Percentiles rank a stretch among this genome's conserved stretches.
Evolutionary conservation across 2,329 filamentous ascomycete species (phyloP).

Genomic region (Aspergillus phoenicis): DNA sequence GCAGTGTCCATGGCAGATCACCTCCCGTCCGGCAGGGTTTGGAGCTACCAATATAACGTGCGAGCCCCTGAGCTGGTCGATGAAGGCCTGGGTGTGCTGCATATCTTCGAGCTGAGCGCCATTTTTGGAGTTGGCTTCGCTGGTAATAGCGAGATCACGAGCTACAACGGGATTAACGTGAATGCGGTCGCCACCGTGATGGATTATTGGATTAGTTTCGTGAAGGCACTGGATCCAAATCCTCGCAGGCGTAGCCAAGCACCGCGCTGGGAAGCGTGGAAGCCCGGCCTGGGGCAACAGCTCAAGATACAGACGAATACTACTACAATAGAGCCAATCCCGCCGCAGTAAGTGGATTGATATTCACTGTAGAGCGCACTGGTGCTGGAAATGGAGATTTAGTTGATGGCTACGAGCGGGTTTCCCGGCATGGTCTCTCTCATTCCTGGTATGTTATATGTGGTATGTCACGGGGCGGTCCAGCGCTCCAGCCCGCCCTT

Average conservation of each 20-base stretch:
- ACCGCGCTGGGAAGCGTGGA: background rate
- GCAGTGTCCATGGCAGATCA: conserved; percentile 32
- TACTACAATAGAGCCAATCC: background rate
- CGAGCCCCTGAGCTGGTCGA: conserved; percentile 40
- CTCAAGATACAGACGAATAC: background rate
- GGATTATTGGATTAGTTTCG: conserved; percentile 51
- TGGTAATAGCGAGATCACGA: conserved; percentile 17
- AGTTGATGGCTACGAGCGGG: no score
- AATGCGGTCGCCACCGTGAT: conserved; percentile 38
- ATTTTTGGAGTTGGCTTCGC: conserved; percentile 24
- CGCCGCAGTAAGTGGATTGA: background rate
- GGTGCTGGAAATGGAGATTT: background rate
- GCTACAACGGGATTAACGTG: conserved; percentile 38
- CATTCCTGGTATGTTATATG: no score
- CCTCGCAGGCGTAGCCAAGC: background rate
- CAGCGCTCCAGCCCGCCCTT: no score
- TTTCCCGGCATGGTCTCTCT: no score
- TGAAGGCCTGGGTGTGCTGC: conserved; percentile 38
- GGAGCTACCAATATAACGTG: conserved; percentile 54
- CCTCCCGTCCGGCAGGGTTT: conserved; percentile 33
- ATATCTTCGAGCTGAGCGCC: conserved; percentile 32
- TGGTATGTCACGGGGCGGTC: no score
- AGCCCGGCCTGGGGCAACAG: background rate
- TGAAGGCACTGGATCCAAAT: conserved; percentile 42
- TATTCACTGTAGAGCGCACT: background rate